Percentiles rank a stretch among this genome's conserved stretches.
phyloP scores from a whole-genome alignment of 2,329 filamentous ascomycete genomes.

The Fusarium sp. region DNA sequence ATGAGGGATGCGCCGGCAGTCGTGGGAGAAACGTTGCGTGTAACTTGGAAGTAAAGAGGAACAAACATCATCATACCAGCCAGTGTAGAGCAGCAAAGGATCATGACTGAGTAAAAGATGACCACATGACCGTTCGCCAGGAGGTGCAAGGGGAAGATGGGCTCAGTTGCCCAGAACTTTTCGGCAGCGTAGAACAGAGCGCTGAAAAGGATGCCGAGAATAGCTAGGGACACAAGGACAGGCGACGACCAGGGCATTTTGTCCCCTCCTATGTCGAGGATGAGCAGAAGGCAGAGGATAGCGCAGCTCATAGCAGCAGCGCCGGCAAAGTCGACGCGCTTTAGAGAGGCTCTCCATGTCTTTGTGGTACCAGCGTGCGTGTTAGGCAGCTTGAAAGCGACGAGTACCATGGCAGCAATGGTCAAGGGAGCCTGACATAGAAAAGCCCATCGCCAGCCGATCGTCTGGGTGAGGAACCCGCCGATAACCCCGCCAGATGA shows the following conservation, averaged over 20 bases:
- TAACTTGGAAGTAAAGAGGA: conserved; percentile 17
- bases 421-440: conserved; percentile 5
- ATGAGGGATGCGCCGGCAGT: conserved; percentile 4
- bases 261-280: conserved; percentile 3
- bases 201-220: background rate
- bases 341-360: background rate
- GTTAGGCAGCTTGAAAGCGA: background rate
- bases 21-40: background rate
- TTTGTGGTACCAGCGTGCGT: background rate
- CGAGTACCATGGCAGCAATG: background rate
- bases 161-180: conserved; percentile 1
- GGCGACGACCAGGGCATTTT: background rate
- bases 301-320: background rate
- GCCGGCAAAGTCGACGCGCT: conserved; percentile 7
- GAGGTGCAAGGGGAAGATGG: conserved; percentile 11
- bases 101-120: conserved; percentile 3
- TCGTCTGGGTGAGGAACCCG: conserved; percentile 5
- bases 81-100: conserved; percentile 1
- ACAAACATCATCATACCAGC: conserved; percentile 15
- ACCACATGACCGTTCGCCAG: background rate
- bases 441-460: conserved; percentile 28
- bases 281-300: background rate
- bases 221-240: background rate
- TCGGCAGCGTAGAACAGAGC: conserved; percentile 2
- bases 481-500: conserved; percentile 19